Evolutionary conservation across 2,329 filamentous ascomycete species (phyloP).

Genomic region (Lecanosticta acicola): DNA sequence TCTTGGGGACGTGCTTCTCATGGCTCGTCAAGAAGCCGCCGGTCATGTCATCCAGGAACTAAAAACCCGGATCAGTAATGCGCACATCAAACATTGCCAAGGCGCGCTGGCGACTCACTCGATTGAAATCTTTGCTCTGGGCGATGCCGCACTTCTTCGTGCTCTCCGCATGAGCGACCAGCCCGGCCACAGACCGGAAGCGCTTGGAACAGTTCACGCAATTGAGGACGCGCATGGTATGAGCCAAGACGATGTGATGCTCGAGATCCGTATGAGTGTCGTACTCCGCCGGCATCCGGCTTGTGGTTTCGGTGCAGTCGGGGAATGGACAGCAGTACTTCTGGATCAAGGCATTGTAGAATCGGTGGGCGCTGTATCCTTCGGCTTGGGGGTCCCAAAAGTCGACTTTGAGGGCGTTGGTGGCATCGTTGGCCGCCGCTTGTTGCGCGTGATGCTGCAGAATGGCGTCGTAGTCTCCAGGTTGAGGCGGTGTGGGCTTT

Average conservation of each 20-base stretch:
- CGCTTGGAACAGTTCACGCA: slow-evolving; percentile 39
- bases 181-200: slow-evolving; percentile 34
- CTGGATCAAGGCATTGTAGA: slow-evolving; percentile 40
- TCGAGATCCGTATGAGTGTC: slow-evolving; percentile 28
- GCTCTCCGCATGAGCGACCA: slow-evolving; percentile 41
- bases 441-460: neutral
- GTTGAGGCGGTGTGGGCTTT: slow-evolving; percentile 7
- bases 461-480: slow-evolving; percentile 12
- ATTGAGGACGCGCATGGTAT: slow-evolving; percentile 34
- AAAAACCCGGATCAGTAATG: slow-evolving; percentile 2
- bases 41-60: slow-evolving; percentile 37
- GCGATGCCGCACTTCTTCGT: slow-evolving; percentile 33
- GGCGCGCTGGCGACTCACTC: neutral
- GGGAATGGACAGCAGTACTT: slow-evolving; percentile 52
- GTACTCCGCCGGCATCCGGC: slow-evolving; percentile 12
- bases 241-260: slow-evolving; percentile 31
- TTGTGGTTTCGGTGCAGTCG: slow-evolving; percentile 40
- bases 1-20: slow-evolving; percentile 15
- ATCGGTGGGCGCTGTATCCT: slow-evolving; percentile 46
- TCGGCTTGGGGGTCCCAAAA: slow-evolving; percentile 14
- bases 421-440: slow-evolving; percentile 2
- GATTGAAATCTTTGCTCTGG: slow-evolving; percentile 32
- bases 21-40: slow-evolving; percentile 36
- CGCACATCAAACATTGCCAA: neutral
- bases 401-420: slow-evolving; percentile 11